A percentile compares a stretch with the other conserved stretches of the same genome.
These are phyloP conservation scores for Boletus patriciae DNA, from an alignment of 768 basidiomycete species.

Conservation along the genomic window DNA sequence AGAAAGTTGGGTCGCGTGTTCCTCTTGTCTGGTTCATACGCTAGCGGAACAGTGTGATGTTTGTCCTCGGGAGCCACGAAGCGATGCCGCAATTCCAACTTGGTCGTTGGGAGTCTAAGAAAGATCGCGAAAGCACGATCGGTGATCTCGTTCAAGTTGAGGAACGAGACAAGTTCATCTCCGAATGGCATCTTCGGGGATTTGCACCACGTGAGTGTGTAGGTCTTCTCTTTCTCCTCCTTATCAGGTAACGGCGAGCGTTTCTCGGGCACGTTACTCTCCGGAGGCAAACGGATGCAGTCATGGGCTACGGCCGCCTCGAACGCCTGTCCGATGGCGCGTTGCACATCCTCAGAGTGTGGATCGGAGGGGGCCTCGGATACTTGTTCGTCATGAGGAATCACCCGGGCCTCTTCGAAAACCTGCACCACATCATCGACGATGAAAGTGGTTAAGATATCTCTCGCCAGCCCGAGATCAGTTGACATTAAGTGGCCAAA, in stretches of 20 bases:
- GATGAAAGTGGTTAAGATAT: background rate
- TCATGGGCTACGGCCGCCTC: background rate
- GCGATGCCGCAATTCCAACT: background rate
- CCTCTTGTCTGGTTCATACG: background rate
- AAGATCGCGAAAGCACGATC: background rate
- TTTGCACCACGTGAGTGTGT: background rate
- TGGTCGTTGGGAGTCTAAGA: background rate
- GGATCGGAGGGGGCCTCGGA: background rate
- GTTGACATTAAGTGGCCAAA: constrained; percentile 4
- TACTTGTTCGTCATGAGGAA: background rate
- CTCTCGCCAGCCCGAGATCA: background rate
- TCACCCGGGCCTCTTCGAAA: background rate
- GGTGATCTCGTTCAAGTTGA: constrained; percentile 6
- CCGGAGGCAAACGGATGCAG: background rate
- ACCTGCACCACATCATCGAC: background rate
- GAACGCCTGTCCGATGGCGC: background rate
- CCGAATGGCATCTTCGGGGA: background rate
- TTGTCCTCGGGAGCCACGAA: background rate
- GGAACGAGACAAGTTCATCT: constrained; percentile 2
- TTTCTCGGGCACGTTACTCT: background rate
- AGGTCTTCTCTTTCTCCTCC: background rate
- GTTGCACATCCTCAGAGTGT: background rate
- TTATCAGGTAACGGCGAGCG: background rate
- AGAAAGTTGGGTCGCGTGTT: constrained; percentile 11
- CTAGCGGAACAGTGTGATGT: background rate